Evolutionary conservation across 2,329 filamentous ascomycete species (phyloP).

Genomic region (Onygenales sp.): DNA sequence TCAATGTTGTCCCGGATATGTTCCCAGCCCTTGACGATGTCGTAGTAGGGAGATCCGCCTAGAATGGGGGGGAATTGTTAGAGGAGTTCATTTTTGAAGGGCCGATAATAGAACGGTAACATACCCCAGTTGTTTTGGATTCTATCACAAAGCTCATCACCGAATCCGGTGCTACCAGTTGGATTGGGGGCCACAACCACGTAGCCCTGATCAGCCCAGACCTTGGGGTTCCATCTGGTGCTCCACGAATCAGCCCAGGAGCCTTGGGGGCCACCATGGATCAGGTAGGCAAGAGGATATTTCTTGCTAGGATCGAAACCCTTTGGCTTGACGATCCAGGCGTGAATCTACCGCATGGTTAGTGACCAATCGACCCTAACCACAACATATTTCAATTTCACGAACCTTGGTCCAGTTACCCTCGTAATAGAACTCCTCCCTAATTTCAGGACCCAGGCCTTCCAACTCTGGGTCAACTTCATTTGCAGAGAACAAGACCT

Average conservation of each 20-base stretch:
- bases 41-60: conserved; percentile 64
- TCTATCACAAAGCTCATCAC: conserved; percentile 64
- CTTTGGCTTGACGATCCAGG: conserved; percentile 34
- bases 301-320: conserved; percentile 60
- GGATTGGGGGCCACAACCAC: conserved; percentile 74
- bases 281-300: conserved; percentile 69
- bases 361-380: conserved; percentile 1
- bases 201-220: conserved; percentile 83
- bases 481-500: conserved; percentile 27
- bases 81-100: too few species aligned
- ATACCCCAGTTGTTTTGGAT: conserved; percentile 72
- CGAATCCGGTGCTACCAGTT: conserved; percentile 74
- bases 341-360: conserved; percentile 23
- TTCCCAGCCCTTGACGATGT: conserved; percentile 70
- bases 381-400: background rate
- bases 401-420: conserved; percentile 27
- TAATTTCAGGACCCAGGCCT: conserved; percentile 24
- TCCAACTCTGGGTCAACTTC: conserved; percentile 29
- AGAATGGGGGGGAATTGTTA: background rate
- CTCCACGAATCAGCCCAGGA: conserved; percentile 69
- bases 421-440: conserved; percentile 29
- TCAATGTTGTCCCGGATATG: conserved; percentile 44
- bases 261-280: conserved; percentile 75
- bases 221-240: conserved; percentile 75
- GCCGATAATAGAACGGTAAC: background rate